phyloP scores from a whole-genome alignment of 2,329 filamentous ascomycete species.

The Colletotrichum brevisporum region DNA sequence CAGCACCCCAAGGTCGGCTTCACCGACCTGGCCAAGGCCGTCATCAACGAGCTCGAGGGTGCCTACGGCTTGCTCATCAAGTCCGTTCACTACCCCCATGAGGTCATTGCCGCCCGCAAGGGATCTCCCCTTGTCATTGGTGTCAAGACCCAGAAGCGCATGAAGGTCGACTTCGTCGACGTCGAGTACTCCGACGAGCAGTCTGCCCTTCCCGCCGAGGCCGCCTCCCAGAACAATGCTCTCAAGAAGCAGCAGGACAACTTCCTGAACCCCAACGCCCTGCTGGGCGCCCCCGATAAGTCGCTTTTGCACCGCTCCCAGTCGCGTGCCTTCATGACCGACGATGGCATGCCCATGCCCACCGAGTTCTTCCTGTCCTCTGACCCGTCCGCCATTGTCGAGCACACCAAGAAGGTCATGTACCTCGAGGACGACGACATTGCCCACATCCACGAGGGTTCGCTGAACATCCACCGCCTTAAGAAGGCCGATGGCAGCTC shows the following conservation, averaged over 20 bases:
- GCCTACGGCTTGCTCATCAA: constrained; percentile 98
- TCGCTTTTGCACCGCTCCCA: constrained; percentile 98
- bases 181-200: constrained; percentile 96
- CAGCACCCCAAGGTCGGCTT: constrained; percentile 95
- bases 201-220: constrained; percentile 87
- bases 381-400: constrained; percentile 96
- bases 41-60: constrained; percentile 98
- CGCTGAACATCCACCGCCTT: constrained; percentile 98
- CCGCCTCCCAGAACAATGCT: constrained; percentile 94
- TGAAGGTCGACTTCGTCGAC: constrained; percentile 99
- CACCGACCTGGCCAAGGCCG: constrained; percentile 95
- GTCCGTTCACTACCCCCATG: constrained; percentile 98
- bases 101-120: constrained; percentile 98
- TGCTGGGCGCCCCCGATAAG: constrained; percentile 95
- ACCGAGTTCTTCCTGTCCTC: constrained; percentile 99
- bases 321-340: constrained; percentile 98
- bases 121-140: constrained; percentile 97
- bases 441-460: constrained; percentile 98
- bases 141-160: constrained; percentile 96
- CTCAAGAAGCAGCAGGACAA: constrained; percentile 87
- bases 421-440: constrained; percentile 99
- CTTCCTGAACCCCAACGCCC: constrained; percentile 76
- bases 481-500: constrained; percentile 97
- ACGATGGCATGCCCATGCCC: constrained; percentile 97
- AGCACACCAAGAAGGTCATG: constrained; percentile 99